Evolutionary conservation across 176 grass and related monocot species (phyloP).

Genomic region (Ensete ventricosum): DNA sequence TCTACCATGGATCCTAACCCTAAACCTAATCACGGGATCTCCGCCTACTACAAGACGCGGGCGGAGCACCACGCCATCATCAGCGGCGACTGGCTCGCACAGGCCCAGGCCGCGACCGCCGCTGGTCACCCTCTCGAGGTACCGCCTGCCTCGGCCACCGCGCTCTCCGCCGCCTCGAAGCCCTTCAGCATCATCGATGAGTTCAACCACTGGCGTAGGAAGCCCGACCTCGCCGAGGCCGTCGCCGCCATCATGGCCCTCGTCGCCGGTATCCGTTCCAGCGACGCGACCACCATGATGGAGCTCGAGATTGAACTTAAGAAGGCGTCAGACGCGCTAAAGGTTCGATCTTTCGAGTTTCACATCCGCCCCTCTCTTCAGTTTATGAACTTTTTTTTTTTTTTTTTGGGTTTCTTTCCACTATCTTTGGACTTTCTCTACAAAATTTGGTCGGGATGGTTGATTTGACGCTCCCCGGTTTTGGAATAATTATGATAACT

Average conservation of each 20-base stretch:
- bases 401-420: neutral
- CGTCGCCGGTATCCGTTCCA: slow-evolving; percentile 68
- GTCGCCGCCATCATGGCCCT: slow-evolving; percentile 96
- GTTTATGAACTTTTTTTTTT: neutral
- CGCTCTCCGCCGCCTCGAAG: slow-evolving; percentile 8
- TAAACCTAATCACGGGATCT: slow-evolving; percentile 36
- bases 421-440: neutral
- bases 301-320: slow-evolving; percentile 99
- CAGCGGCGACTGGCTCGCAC: slow-evolving; percentile 77
- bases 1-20: slow-evolving; percentile 48
- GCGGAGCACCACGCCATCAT: slow-evolving; percentile 81
- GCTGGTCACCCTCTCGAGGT: neutral
- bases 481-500: neutral
- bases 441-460: neutral
- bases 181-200: slow-evolving; percentile 71
- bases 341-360: slow-evolving; percentile 27
- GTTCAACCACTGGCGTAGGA: slow-evolving; percentile 96
- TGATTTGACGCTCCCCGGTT: neutral
- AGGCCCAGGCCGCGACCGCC: slow-evolving; percentile 28
- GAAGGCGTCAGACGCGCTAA: slow-evolving; percentile 86
- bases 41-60: slow-evolving; percentile 93
- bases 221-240: slow-evolving; percentile 85
- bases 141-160: neutral
- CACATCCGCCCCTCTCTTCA: neutral
- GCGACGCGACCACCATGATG: slow-evolving; percentile 94